Conservation (phyloP, 2,329 filamentous ascomycete genomes). For the Peltaster fructicola region DNA sequence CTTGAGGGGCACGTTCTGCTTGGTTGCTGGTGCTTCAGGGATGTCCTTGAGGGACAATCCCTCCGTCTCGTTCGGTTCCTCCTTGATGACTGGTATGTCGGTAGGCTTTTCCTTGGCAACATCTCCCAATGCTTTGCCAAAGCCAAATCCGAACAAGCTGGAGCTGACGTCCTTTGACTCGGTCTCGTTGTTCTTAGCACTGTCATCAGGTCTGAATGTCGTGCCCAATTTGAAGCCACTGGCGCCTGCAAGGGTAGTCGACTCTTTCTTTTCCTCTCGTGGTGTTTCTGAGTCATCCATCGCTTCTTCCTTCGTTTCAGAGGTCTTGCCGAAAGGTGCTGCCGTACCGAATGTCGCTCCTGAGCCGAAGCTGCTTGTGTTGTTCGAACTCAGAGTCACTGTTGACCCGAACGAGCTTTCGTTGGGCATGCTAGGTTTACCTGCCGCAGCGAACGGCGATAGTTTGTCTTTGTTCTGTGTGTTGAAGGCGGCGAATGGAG, state of each 20-base stretch:
- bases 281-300: slow-evolving; percentile 5
- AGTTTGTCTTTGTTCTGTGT: slow-evolving; percentile 5
- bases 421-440: slow-evolving; percentile 5
- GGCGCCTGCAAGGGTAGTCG: slow-evolving; percentile 16
- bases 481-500: slow-evolving; percentile 5
- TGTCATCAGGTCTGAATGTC: slow-evolving; percentile 48
- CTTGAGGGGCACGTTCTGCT: slow-evolving; percentile 14
- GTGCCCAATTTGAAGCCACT: slow-evolving; percentile 49
- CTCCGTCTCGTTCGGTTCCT: slow-evolving; percentile 19
- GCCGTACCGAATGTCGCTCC: slow-evolving; percentile 19
- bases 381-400: slow-evolving; percentile 21
- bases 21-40: slow-evolving; percentile 21
- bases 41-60: slow-evolving; percentile 17
- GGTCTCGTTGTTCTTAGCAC: slow-evolving; percentile 40
- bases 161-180: slow-evolving; percentile 23
- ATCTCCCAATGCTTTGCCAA: slow-evolving; percentile 15
- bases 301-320: slow-evolving; percentile 13
- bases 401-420: slow-evolving; percentile 22
- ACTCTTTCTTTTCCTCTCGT: slow-evolving; percentile 4
- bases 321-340: slow-evolving; percentile 10
- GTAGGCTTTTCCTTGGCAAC: slow-evolving; percentile 18
- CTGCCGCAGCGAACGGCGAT: slow-evolving; percentile 9
- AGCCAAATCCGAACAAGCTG: slow-evolving; percentile 16
- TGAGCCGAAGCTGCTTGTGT: slow-evolving; percentile 10
- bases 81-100: slow-evolving; percentile 22